Base-by-base conservation (phyloP, 1,284 basidiomycete species). In the Ustilago bromivora region DNA sequence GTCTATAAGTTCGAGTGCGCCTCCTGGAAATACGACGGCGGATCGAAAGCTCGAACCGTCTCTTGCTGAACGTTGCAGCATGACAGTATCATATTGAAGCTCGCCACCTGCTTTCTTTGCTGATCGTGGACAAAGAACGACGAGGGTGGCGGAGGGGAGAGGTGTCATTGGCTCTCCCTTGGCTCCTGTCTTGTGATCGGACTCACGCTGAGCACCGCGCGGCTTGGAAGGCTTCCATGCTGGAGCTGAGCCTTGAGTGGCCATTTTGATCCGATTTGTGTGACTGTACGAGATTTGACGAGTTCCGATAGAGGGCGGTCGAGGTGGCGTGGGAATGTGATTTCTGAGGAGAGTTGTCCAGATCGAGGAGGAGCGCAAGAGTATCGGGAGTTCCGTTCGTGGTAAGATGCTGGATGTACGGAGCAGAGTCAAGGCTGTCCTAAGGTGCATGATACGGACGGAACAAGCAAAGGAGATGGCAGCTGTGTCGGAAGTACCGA, bases 11-110 rank as follows among this genome's bases (percentile, higher is more conserved):
- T 84, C 82, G 31, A 84, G 74, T 4, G 76, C 79, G 9, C 82
- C 82, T 32, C 82, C 82, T 10, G 82, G 82, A 32, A 84, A 84
- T n/a, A 84, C 82, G 40, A 81, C 77, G 9, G 82, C 82, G 5
- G 79, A 81, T 9, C 81, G 65, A 66, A 84, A 84, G 57, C 79
- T 82, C 2, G 77, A 79, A 13, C 80, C 80, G 23, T 78, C 63
- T 9, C 81, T 57, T 0, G 81, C 77, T 0, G 79, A 81, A 12
- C 82, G 65, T 58, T 82, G 78, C 7, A 84, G 76, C 79, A 82
- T 82, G 35, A 84, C 58, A 3, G 78, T 82, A 34, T 77, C 73
- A 47, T 72, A 78, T 28, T 64, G 54, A 4, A 66, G 52, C 3
- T 51, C 36, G 2, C 52, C 62, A 12, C 59, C 34, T 6, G 58